Evolutionary conservation across 2,329 filamentous ascomycete genomes (phyloP).

Genomic region (Blumeria hordei): DNA sequence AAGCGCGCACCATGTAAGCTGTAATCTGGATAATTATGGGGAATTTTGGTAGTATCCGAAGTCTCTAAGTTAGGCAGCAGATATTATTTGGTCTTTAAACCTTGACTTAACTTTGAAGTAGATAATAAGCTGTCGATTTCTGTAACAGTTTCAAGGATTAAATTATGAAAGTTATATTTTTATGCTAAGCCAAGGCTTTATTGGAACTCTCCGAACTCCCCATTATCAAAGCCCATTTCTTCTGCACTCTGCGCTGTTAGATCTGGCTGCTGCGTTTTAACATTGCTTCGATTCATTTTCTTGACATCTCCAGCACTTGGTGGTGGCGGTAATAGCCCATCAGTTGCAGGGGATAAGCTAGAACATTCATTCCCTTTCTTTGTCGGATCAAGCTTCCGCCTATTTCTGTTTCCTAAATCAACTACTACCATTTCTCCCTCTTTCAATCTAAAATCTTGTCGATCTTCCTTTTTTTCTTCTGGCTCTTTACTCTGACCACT

Average conservation of each 20-base stretch:
- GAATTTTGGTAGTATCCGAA: too few relatives aligned
- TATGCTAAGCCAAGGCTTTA: conserved; percentile 3
- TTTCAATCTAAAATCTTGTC: conserved; percentile 63
- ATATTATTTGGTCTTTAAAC: too few relatives aligned
- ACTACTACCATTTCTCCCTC: conserved; percentile 77
- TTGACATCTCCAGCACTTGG: conserved; percentile 37
- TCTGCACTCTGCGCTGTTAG: conserved; percentile 15
- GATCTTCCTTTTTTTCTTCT: conserved; percentile 22
- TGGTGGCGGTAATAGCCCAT: conserved; percentile 36
- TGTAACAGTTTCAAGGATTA: too few relatives aligned
- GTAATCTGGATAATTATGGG: too few relatives aligned
- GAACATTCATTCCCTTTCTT: conserved; percentile 27
- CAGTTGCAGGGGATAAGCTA: conserved; percentile 37
- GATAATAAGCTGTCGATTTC: too few relatives aligned
- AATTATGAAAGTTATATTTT: too few relatives aligned
- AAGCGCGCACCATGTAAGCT: too few relatives aligned
- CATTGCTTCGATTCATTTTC: conserved; percentile 29
- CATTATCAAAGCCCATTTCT: conserved; percentile 65
- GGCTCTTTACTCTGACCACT: conserved; percentile 13
- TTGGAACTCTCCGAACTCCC: conserved; percentile 64
- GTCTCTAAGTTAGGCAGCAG: too few relatives aligned
- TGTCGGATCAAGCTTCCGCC: conserved; percentile 7
- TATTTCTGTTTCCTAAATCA: conserved; percentile 29
- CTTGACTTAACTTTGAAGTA: too few relatives aligned
- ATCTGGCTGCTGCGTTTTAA: conserved; percentile 23